phyloP scores from a whole-genome alignment of 352 stramenopile genomes.

The Phytopythium mirpurense region DNA sequence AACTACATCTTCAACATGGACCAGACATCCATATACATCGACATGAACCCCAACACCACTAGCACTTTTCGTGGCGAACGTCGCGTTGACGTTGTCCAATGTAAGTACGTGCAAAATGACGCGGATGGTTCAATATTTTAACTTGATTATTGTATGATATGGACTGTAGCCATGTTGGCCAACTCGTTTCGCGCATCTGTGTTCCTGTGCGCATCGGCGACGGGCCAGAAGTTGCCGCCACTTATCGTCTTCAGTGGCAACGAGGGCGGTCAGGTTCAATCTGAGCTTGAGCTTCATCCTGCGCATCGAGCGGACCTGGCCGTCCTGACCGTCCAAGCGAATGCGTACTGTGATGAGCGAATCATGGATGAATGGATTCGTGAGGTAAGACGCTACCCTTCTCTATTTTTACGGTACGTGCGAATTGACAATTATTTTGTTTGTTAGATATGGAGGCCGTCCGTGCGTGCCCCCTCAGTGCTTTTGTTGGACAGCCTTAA shows the following conservation, averaged over 20 bases:
- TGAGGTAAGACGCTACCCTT: not conserved
- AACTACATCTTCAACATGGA: not conserved
- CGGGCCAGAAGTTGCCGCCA: not conserved
- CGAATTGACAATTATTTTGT: not conserved
- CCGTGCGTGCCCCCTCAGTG: not conserved
- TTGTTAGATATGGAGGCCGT: not conserved
- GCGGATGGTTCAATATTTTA: no score
- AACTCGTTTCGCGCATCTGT: not conserved
- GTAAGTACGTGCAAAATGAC: no score
- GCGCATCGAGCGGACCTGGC: not conserved
- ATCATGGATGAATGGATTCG: not conserved
- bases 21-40: constrained; percentile 3
- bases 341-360: not conserved
- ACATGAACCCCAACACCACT: constrained; percentile 2
- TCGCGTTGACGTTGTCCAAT: not conserved
- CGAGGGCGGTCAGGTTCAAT: not conserved
- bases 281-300: not conserved
- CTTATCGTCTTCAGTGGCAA: not conserved
- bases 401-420: not conserved
- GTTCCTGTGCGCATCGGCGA: not conserved
- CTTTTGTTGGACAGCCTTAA: not conserved
- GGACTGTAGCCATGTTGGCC: not conserved
- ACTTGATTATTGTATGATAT: not conserved
- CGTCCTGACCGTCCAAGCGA: not conserved
- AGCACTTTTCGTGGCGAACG: constrained; percentile 1